Evolutionary conservation across 345 rosid species (phyloP).

Genomic region (Eutrema yunnanense): DNA sequence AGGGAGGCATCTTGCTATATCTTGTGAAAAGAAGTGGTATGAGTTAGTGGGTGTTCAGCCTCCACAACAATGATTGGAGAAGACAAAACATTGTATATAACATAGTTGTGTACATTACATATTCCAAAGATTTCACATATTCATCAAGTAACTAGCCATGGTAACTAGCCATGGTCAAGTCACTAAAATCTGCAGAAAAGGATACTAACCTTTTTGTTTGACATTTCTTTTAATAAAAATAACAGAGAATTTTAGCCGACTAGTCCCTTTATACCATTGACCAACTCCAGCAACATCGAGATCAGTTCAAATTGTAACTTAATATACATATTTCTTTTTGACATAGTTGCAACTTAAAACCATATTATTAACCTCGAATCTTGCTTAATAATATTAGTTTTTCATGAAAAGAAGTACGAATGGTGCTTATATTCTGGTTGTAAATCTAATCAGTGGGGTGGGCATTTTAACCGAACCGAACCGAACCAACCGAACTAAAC

Average conservation of each 20-base stretch:
- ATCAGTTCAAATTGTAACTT: background rate
- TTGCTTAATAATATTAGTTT: background rate
- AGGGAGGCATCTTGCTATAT: no score
- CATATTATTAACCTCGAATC: no score
- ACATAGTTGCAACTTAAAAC: no score
- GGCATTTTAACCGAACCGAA: no score
- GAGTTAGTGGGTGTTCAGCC: no score
- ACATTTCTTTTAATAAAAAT: background rate
- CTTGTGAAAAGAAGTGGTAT: no score
- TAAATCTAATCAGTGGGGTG: no score
- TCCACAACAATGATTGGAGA: no score
- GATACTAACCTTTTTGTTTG: background rate
- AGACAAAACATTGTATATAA: no score
- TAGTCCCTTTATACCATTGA: background rate
- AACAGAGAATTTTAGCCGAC: background rate
- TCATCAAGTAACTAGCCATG: background rate
- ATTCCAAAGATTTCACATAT: background rate
- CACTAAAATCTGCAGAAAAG: background rate
- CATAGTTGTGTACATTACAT: background rate
- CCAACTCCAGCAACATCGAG: background rate
- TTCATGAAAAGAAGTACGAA: background rate
- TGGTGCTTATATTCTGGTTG: background rate
- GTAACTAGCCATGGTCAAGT: background rate
- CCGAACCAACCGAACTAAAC: no score
- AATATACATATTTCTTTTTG: no score